Evolutionary conservation across 1,284 basidiomycete species (phyloP), one percentile per base, ranked within the genome.

Genomic region (Malassezia psittaci): DNA sequence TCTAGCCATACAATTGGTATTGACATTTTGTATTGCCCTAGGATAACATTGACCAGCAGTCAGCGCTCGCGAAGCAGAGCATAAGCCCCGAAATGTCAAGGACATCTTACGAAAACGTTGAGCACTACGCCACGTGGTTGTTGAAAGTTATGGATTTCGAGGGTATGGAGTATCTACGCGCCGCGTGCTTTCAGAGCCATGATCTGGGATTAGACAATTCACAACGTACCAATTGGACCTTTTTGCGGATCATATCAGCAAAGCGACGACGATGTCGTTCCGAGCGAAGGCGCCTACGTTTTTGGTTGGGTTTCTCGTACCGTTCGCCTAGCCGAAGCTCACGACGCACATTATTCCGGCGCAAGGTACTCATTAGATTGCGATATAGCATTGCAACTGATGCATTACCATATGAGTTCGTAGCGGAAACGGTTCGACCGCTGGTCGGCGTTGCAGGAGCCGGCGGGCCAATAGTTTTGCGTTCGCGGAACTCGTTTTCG

Each of bases 301-400:
- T 64, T 48, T 71, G 61, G 43, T 72, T 74, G 18, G 71, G 71
- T 57, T 74, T 74, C 49, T 74, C 71, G 55, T 72, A 72, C 13
- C 71, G 52, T 53, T 74, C 60, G 15, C 58, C 58, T 34, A 71
- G 52, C 33, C 59, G 51, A n/a, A 74, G 57, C 52, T 74, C 71
- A n/a, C 59, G 49, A 6, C 69, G 43, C 8, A 74, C 57, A 42
- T 69, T 66, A 55, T 74, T 72, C 16, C 63, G 50, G n/a, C 40
- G 38, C 1, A 57, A 43, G 18, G 47, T 36, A 19, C 40, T 16
- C 46, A 52, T 52, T 10, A 57, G 45, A n/a, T 52, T 51, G 7
- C 55, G 50, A 13, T 57, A 57, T 13, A 57, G 43, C 24, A 43
- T 35, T 3, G 55, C 34, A 7, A 49, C 51, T 6, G 54, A 52